These are phyloP conservation scores for Tetrapisispora pingtungensis DNA, from an alignment of 805 yeast genomes.

Conservation along the genomic window DNA sequence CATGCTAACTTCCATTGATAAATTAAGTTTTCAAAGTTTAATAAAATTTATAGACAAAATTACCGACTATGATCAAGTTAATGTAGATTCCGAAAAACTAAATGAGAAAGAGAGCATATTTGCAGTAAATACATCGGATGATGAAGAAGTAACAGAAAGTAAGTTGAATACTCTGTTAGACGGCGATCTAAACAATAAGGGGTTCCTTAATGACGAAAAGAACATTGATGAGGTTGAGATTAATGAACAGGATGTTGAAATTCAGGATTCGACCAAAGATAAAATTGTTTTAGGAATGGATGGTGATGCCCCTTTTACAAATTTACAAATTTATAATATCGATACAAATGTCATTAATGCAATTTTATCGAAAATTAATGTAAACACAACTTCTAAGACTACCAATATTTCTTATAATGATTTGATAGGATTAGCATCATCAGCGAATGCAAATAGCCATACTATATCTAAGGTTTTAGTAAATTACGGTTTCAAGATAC, in stretches of 20 bases:
- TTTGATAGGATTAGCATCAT: neutral
- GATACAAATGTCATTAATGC: neutral
- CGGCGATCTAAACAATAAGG: too few species aligned
- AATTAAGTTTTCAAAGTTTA: slow-evolving; percentile 35
- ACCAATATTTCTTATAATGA: too few species aligned
- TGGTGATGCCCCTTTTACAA: neutral
- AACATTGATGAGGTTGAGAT: neutral
- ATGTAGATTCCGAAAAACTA: slow-evolving; percentile 1
- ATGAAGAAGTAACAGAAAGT: slow-evolving; percentile 27
- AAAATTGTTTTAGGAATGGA: neutral
- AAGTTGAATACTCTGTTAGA: too few species aligned
- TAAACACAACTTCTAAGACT: too few species aligned
- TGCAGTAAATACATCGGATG: slow-evolving; percentile 39
- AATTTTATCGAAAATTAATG: neutral
- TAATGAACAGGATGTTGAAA: too few species aligned
- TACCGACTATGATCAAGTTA: slow-evolving; percentile 39
- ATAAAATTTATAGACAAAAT: slow-evolving; percentile 37
- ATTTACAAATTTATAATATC: neutral
- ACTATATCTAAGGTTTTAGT: neutral
- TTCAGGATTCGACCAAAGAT: neutral
- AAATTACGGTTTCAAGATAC: neutral
- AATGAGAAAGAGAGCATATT: slow-evolving; percentile 30
- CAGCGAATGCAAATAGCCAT: too few species aligned
- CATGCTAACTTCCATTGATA: slow-evolving; percentile 27
- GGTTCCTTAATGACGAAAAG: too few species aligned